These are phyloP conservation scores for Leccinellum albellum DNA, from an alignment of 768 basidiomycete species.

Conservation along the genomic window DNA sequence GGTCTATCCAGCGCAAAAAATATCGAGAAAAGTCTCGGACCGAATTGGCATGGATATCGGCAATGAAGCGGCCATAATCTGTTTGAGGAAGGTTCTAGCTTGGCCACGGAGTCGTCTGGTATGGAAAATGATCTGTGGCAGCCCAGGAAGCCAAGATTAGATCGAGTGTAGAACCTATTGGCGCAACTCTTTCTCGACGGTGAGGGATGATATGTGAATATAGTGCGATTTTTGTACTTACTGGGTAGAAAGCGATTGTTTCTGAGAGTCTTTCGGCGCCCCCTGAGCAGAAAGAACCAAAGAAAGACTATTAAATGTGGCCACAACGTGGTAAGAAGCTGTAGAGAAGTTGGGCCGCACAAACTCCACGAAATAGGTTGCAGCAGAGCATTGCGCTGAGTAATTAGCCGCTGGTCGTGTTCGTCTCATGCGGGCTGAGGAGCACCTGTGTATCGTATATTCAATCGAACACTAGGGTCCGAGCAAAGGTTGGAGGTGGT, in stretches of 20 bases:
- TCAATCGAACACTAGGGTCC: background rate
- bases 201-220: background rate
- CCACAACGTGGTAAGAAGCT: background rate
- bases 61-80: constrained; percentile 21
- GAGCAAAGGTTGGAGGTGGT: background rate
- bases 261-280: background rate
- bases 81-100: background rate
- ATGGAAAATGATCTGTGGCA: background rate
- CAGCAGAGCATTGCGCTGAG: background rate
- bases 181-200: background rate
- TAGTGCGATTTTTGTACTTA: background rate
- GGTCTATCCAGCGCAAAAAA: background rate
- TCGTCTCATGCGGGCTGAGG: background rate
- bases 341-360: constrained; percentile 14
- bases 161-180: background rate
- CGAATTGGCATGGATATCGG: constrained; percentile 11
- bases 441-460: background rate
- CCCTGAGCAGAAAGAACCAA: background rate
- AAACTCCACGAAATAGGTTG: constrained; percentile 20
- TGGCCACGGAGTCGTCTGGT: background rate
- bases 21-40: constrained; percentile 2
- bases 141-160: background rate
- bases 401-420: background rate
- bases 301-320: background rate
- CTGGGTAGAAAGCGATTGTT: background rate